phyloP scores from a whole-genome alignment of 805 yeast genomes.

The Candida sphagnicola region DNA sequence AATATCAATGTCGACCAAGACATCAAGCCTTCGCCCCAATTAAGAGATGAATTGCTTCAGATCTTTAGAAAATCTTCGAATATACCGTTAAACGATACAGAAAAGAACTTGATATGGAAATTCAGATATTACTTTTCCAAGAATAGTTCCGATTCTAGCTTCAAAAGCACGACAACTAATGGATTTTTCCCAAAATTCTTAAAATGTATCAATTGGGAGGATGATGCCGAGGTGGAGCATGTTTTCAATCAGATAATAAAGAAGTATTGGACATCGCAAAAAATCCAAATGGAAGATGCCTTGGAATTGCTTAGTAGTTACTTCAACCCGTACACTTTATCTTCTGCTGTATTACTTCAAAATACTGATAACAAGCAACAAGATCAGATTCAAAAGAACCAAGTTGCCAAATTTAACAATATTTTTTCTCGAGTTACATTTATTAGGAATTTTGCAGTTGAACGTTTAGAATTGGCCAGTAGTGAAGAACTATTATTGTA shows the following conservation, averaged over 20 bases:
- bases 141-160: conserved; percentile 31
- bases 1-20: conserved; percentile 76
- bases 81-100: conserved; percentile 68
- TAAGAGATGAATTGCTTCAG: conserved; percentile 65
- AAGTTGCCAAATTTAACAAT: conserved; percentile 27
- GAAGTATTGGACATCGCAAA: conserved; percentile 56
- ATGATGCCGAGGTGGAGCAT: conserved; percentile 73
- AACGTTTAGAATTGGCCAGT: conserved; percentile 69
- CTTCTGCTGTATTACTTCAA: conserved; percentile 3
- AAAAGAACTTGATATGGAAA: conserved; percentile 76
- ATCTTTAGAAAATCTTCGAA: conserved; percentile 81
- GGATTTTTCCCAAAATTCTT: conserved; percentile 68
- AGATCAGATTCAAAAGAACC: conserved; percentile 10
- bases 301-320: conserved; percentile 79
- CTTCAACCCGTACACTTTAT: conserved; percentile 49
- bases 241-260: conserved; percentile 67
- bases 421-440: conserved; percentile 44
- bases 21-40: conserved; percentile 80
- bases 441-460: conserved; percentile 85
- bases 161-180: conserved; percentile 17
- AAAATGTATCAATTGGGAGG: conserved; percentile 85
- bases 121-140: conserved; percentile 67
- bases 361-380: conserved; percentile 9
- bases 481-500: conserved; percentile 80
- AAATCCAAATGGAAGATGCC: conserved; percentile 79